Conservation (phyloP, 148 eudicot genomes). For the Gaultheria prostrata region DNA sequence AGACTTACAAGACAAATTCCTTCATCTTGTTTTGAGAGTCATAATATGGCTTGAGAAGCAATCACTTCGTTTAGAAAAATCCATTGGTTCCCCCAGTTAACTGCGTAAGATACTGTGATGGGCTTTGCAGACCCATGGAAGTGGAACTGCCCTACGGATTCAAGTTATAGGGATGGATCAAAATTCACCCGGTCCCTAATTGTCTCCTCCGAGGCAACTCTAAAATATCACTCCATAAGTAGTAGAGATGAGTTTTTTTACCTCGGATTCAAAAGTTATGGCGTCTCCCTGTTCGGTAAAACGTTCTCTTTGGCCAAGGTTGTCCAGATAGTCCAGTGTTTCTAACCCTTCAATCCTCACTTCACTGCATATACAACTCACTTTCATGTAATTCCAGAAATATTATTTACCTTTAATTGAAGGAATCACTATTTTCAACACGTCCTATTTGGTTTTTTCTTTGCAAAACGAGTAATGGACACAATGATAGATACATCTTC, state of each 20-base stretch:
- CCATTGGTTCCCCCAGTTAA: no score
- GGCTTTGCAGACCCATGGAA: no score
- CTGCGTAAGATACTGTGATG: no score
- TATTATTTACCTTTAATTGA: background rate
- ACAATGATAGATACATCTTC: background rate
- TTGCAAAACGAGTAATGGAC: background rate
- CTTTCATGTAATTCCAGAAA: background rate
- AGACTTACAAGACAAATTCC: background rate
- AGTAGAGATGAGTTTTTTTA: slow-evolving; percentile 12
- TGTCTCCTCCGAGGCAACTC: background rate
- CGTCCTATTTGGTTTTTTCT: background rate
- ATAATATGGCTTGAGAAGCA: background rate
- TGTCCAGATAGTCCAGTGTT: slow-evolving; percentile 30
- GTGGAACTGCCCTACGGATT: no score
- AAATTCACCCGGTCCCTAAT: background rate
- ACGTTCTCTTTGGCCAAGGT: slow-evolving; percentile 23
- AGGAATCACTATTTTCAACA: background rate
- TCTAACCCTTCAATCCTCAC: slow-evolving; percentile 33
- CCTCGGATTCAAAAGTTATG: slow-evolving; percentile 87
- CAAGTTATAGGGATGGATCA: no score
- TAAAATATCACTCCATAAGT: background rate
- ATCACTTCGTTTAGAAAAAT: background rate
- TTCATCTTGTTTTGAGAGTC: background rate
- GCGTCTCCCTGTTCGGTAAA: slow-evolving; percentile 83
- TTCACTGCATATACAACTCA: slow-evolving; percentile 21